Conservation (phyloP, 1,284 basidiomycete species). For the Apiotrichum gracile region DNA sequence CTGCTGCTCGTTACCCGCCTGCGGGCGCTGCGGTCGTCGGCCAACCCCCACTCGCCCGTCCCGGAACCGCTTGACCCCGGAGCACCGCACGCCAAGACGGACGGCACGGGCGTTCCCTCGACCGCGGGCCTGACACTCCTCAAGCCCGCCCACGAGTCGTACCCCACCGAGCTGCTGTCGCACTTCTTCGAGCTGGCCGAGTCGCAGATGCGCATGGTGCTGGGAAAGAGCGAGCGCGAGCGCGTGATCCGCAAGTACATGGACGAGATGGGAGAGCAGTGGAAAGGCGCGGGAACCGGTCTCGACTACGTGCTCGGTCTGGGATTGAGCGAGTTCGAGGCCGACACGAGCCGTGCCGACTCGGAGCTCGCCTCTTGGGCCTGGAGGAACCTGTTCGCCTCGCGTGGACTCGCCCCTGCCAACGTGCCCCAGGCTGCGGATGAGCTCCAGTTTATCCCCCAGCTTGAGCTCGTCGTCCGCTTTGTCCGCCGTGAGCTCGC, state of each 20-base stretch:
- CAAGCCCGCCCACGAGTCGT: slow-evolving; percentile 33
- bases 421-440: slow-evolving; percentile 28
- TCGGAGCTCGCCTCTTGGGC: slow-evolving; percentile 75
- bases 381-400: slow-evolving; percentile 79
- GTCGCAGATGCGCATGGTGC: slow-evolving; percentile 75
- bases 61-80: slow-evolving; percentile 28
- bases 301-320: slow-evolving; percentile 63
- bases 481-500: slow-evolving; percentile 73
- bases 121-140: slow-evolving; percentile 8
- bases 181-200: slow-evolving; percentile 96
- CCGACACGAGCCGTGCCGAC: slow-evolving; percentile 50
- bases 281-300: slow-evolving; percentile 73
- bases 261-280: slow-evolving; percentile 84
- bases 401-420: slow-evolving; percentile 23
- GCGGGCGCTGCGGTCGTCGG: slow-evolving; percentile 60
- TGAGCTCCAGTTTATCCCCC: slow-evolving; percentile 65
- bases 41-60: slow-evolving; percentile 50
- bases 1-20: slow-evolving; percentile 85
- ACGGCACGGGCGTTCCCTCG: not conserved
- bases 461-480: slow-evolving; percentile 67
- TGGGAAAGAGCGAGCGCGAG: slow-evolving; percentile 65
- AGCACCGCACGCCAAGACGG: slow-evolving; percentile 7
- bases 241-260: slow-evolving; percentile 81
- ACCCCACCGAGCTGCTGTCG: slow-evolving; percentile 65
- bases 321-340: slow-evolving; percentile 15